Conservation (phyloP, 495 filamentous ascomycete species). For the Talaromyces proteolyticus region DNA sequence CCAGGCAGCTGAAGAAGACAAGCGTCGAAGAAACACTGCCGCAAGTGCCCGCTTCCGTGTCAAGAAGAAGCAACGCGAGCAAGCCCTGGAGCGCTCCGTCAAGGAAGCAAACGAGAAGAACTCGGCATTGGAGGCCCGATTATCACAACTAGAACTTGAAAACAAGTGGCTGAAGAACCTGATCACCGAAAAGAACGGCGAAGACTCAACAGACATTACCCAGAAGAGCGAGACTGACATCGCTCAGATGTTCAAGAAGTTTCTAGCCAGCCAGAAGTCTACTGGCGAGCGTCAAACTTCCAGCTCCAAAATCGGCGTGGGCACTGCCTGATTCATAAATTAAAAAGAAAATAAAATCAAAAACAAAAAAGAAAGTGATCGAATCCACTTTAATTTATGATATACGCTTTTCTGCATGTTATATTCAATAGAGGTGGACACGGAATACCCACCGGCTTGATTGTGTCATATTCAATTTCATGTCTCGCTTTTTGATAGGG, state of each 20-base stretch:
- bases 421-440: not conserved
- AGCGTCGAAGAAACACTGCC: constrained; percentile 92
- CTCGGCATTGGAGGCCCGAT: constrained; percentile 66
- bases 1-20: constrained; percentile 89
- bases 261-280: constrained; percentile 34
- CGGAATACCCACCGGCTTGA: no score
- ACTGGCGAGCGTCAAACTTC: constrained; percentile 26
- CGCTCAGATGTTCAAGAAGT: constrained; percentile 44
- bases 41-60: constrained; percentile 91
- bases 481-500: not conserved
- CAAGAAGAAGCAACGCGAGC: constrained; percentile 99
- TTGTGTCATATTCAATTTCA: no score
- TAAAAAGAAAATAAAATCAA: constrained; percentile 1
- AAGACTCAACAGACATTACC: constrained; percentile 22
- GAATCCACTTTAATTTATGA: not conserved
- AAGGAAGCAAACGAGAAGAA: constrained; percentile 91
- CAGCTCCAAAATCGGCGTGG: constrained; percentile 34
- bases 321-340: constrained; percentile 7
- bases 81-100: constrained; percentile 81
- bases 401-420: not conserved
- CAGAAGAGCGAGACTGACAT: constrained; percentile 37
- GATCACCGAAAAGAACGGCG: constrained; percentile 81
- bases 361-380: not conserved
- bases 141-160: constrained; percentile 86
- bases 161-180: constrained; percentile 96